Percentiles rank a stretch among this genome's conserved stretches.
Conservation (phyloP, 2,329 filamentous ascomycete species). For the Orbilia blumenaviensis region DNA sequence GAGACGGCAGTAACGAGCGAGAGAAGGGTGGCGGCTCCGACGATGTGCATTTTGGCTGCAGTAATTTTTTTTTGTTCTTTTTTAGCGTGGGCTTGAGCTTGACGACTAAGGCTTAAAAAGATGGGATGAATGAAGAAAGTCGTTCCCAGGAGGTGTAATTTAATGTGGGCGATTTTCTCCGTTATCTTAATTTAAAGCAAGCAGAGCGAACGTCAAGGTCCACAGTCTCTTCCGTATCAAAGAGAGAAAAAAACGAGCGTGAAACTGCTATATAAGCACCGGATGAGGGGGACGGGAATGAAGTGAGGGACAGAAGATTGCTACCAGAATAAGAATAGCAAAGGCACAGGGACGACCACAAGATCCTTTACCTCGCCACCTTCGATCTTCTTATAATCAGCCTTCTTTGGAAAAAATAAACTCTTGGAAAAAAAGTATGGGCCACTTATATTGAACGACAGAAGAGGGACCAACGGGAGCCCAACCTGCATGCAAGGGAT, state of each 20-base stretch:
- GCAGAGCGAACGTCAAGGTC: background rate
- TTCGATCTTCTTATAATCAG: constrained; percentile 19
- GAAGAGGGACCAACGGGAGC: background rate
- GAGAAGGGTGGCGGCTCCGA: constrained; percentile 8
- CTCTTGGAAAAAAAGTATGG: background rate
- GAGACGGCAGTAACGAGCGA: constrained; percentile 10
- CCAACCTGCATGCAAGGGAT: background rate
- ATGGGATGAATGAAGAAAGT: background rate
- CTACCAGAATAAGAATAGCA: constrained; percentile 11
- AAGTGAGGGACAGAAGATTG: background rate
- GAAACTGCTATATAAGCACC: constrained; percentile 4
- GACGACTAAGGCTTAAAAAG: background rate
- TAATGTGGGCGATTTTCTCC: background rate
- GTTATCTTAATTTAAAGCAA: background rate
- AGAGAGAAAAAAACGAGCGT: background rate
- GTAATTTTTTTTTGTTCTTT: no score
- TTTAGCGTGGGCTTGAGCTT: background rate
- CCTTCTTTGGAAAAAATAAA: background rate
- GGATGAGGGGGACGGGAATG: background rate
- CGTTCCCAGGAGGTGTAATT: background rate
- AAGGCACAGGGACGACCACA: background rate
- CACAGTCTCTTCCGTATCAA: background rate
- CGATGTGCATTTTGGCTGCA: constrained; percentile 15
- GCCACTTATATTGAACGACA: background rate
- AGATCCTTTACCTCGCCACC: background rate